Evolutionary conservation across 306 rosid species (phyloP).

Genomic region (Hylodesmum podocarpum): DNA sequence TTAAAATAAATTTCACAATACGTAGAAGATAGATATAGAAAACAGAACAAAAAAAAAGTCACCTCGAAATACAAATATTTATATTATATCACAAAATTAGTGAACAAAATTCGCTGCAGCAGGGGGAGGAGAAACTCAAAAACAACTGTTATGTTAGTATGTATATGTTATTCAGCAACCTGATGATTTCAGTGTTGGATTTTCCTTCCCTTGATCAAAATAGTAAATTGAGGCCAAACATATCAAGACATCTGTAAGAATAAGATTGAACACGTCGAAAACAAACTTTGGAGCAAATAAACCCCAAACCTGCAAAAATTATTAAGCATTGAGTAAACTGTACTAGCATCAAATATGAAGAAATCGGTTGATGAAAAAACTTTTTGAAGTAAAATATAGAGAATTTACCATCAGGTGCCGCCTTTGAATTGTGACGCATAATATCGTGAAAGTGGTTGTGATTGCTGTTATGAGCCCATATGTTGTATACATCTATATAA

Average conservation of each 20-base stretch:
- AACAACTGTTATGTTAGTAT: neutral
- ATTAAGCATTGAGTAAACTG: neutral
- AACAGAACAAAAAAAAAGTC: neutral
- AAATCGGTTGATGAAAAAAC: neutral
- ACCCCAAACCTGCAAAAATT: conserved; percentile 86
- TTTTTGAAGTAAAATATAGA: neutral
- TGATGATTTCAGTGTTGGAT: neutral
- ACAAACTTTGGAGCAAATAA: conserved; percentile 96
- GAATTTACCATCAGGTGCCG: conserved; percentile 90
- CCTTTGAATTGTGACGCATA: conserved; percentile 85
- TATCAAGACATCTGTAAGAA: conserved; percentile 62
- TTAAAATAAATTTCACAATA: too few relatives aligned
- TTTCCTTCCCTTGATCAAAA: conserved; percentile 43
- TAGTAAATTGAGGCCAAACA: conserved; percentile 79
- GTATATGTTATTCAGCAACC: conserved; percentile 16
- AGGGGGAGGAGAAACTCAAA: neutral
- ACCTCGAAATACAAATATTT: neutral
- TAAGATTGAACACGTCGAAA: conserved; percentile 74
- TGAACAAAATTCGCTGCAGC: conserved; percentile 3
- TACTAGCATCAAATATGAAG: conserved; percentile 8
- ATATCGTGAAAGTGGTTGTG: conserved; percentile 63
- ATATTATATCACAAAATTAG: neutral
- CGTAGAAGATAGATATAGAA: neutral
- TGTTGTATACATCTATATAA: conserved; percentile 64
- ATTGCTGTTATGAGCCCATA: conserved; percentile 70